These are phyloP conservation scores for Fusarium keratoplasticum DNA, from an alignment of 2,329 filamentous ascomycete genomes.

Conservation along the genomic window DNA sequence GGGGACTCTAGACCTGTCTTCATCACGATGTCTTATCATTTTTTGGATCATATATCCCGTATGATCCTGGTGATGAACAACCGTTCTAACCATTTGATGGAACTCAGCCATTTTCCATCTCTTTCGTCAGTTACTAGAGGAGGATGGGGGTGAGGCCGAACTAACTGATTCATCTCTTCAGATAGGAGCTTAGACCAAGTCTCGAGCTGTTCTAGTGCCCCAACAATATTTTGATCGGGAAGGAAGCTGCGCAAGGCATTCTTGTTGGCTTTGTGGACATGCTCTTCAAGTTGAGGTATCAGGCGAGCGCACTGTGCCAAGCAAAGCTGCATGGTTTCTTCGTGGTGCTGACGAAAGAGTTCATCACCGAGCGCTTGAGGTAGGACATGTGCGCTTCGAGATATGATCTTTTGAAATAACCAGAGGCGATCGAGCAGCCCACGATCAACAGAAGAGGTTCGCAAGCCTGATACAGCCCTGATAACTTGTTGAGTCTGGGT, in stretches of 20 bases:
- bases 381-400: not conserved
- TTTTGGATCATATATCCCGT: no score
- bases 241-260: not conserved
- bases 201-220: not conserved
- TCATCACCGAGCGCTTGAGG: not conserved
- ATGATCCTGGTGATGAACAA: no score
- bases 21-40: no score
- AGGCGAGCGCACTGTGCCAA: not conserved
- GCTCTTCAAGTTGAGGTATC: not conserved
- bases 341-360: not conserved
- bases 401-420: not conserved
- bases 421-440: not conserved
- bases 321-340: not conserved
- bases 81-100: no score
- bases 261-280: not conserved
- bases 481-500: not conserved
- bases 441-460: not conserved
- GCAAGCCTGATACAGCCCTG: not conserved
- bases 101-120: no score
- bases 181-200: not conserved
- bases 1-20: no score
- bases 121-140: no score
- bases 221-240: not conserved
- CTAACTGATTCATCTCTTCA: not conserved
- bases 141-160: no score